Conservation (phyloP, 306 rosid genomes). For the Quercus gilva region DNA sequence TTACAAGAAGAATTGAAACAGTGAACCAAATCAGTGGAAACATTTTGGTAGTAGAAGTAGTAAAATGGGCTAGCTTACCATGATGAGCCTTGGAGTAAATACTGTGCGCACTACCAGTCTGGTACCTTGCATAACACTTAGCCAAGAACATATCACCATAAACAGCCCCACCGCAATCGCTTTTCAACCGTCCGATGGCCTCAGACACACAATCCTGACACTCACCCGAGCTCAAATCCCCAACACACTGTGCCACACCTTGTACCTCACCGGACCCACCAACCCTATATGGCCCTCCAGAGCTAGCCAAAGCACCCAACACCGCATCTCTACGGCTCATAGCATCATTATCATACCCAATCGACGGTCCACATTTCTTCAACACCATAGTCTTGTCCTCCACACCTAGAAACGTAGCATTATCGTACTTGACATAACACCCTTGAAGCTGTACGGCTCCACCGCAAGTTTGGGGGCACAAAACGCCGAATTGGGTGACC, state of each 20-base stretch:
- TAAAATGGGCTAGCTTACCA: constrained; percentile 38
- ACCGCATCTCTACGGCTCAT: constrained; percentile 56
- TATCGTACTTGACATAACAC: constrained; percentile 83
- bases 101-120: constrained; percentile 42
- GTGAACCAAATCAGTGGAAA: background rate
- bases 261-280: constrained; percentile 66
- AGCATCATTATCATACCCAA: constrained; percentile 44
- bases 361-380: constrained; percentile 76
- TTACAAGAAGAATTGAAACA: background rate
- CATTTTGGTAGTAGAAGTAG: background rate
- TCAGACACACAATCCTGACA: constrained; percentile 71
- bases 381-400: constrained; percentile 77
- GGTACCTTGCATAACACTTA: constrained; percentile 73
- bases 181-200: constrained; percentile 63
- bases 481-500: constrained; percentile 34
- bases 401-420: constrained; percentile 55
- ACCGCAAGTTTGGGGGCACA: constrained; percentile 57
- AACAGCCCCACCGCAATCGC: constrained; percentile 56
- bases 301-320: constrained; percentile 35
- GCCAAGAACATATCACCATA: constrained; percentile 73
- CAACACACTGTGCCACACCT: constrained; percentile 71
- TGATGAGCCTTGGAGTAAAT: constrained; percentile 42
- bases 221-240: constrained; percentile 59
- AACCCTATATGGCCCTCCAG: constrained; percentile 57
- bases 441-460: constrained; percentile 81